Conservation (phyloP, 192 early-diverging fungal genomes). For the Allomyces arbusculus region DNA sequence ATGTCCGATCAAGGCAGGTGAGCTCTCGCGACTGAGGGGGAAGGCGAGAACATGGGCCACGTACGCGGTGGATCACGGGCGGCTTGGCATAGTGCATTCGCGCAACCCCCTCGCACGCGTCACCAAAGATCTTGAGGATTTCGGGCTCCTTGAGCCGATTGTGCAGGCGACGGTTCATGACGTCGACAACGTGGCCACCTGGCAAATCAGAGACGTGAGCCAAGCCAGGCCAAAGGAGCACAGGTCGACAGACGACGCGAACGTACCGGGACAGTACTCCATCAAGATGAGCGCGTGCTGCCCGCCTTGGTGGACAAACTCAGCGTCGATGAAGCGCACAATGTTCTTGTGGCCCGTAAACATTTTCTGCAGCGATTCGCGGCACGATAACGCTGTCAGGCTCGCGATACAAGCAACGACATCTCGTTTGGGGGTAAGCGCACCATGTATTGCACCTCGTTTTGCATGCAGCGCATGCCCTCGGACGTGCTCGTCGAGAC, state of each 20-base stretch:
- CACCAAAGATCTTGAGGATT: constrained; percentile 70
- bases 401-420: background rate
- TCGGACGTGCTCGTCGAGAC: constrained; percentile 49
- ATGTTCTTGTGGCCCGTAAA: constrained; percentile 64
- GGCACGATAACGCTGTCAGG: background rate
- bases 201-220: constrained; percentile 4
- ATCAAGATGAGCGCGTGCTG: constrained; percentile 72
- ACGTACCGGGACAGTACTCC: constrained; percentile 68
- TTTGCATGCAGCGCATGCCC: constrained; percentile 32
- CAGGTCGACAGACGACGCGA: background rate
- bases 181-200: constrained; percentile 63
- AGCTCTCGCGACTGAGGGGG: constrained; percentile 17
- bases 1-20: constrained; percentile 14
- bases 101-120: constrained; percentile 71
- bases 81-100: constrained; percentile 70
- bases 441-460: constrained; percentile 55
- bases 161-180: constrained; percentile 63
- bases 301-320: constrained; percentile 34
- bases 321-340: constrained; percentile 54
- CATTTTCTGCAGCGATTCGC: constrained; percentile 20
- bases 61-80: constrained; percentile 57
- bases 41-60: too few species aligned
- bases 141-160: constrained; percentile 57
- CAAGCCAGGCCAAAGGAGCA: background rate
- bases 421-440: background rate